Evolutionary conservation across 768 basidiomycete genomes (phyloP).

Genomic region (Hygrophoropsis aurantiaca): DNA sequence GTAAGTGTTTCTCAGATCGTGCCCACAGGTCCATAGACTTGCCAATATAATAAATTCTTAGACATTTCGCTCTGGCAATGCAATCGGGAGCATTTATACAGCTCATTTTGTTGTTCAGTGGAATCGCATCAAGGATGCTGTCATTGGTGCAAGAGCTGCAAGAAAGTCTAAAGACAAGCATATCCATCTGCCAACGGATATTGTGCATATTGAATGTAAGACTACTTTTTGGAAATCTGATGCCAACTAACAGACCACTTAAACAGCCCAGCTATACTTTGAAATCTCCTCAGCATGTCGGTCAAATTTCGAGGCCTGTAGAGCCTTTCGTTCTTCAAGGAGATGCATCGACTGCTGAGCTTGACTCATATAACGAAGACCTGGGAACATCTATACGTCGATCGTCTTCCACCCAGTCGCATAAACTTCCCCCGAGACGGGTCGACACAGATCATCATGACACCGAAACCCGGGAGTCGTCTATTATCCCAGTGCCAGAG

Average conservation of each 20-base stretch:
- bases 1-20: constrained; percentile 46
- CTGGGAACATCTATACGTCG: too few species aligned
- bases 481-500: too few species aligned
- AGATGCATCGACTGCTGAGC: neutral
- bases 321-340: constrained; percentile 1
- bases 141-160: constrained; percentile 44
- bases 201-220: constrained; percentile 33
- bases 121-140: constrained; percentile 59
- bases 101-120: constrained; percentile 59
- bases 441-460: too few species aligned
- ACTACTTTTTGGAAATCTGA: neutral
- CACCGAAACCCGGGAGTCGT: too few species aligned
- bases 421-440: too few species aligned
- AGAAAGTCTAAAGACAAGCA: constrained; percentile 33
- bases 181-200: constrained; percentile 26
- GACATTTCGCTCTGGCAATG: constrained; percentile 62
- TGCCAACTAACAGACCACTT: constrained; percentile 5
- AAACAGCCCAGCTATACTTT: constrained; percentile 14
- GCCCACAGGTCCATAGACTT: too few species aligned
- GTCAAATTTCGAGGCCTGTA: neutral
- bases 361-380: too few species aligned
- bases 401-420: too few species aligned
- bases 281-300: neutral
- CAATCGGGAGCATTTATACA: constrained; percentile 76
- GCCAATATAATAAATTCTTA: too few species aligned